Evolutionary conservation across 2,329 filamentous ascomycete species (phyloP), one percentile per base, ranked within the genome.

Genomic region (Didymella glomerata): DNA sequence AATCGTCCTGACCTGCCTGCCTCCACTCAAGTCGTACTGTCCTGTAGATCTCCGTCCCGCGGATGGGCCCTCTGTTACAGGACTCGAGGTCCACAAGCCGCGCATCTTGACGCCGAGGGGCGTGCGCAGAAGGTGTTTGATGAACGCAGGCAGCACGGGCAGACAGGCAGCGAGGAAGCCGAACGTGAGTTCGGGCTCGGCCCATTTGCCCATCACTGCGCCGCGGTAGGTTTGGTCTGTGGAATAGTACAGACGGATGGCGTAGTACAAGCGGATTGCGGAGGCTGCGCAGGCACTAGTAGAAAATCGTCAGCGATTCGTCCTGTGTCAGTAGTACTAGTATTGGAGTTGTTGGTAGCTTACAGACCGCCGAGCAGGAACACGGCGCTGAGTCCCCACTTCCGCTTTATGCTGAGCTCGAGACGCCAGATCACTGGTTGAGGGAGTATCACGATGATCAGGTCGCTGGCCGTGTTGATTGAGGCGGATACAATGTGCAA

Each of bases 401-500:
- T 66, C 5, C 57, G 48, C 49, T 48, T 56, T 13, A 13, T 41
- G 6, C 49, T 49, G 27, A 68, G 49, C 14, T 63, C 54, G 36
- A 70, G 54, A 1, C 36, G 41, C 63, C 61, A 66, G 27, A 70
- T 67, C 3, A 65, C 51, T 16, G 62, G 62, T 28, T 68, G 62
- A 4, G 68, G 68, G 5, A 70, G 50, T 1, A 61, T 36, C 2
- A 70, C 44, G n/a, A 65, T 54, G 20, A 67, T 54, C 3, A 68
- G 36, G 44, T 69, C 68, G 41, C 63, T 66, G 10, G 57, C 57
- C 7, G 56, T 62, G 54, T 70, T 70, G 55, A 67, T 61, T 16
- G 52, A 44, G 2, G 65, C 64, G 5, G 60, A 61, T 4, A 59
- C 47, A 32, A 70, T 62, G 52, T 67, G 62, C 11, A 69, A 45